Conservation (phyloP, 2,329 filamentous ascomycete species). For the Xylariaceae sp. region DNA sequence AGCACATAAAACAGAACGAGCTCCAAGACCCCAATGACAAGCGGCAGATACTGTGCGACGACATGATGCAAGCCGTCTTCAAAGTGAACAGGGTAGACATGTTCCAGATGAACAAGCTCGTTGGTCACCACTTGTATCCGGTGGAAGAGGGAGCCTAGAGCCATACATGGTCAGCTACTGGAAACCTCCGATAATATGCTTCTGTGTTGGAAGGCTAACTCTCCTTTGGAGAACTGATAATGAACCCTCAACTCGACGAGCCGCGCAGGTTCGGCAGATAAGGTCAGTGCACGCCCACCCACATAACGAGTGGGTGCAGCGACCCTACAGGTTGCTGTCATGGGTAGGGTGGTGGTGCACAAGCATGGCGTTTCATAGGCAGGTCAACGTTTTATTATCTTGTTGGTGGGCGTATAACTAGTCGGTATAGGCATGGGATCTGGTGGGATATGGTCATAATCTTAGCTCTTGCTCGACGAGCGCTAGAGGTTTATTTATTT, state of each 20-base stretch:
- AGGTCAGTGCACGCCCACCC: background rate
- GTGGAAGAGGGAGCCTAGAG: slow-evolving; percentile 57
- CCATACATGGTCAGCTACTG: background rate
- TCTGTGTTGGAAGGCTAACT: background rate
- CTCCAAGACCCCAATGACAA: slow-evolving; percentile 90
- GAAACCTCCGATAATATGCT: background rate
- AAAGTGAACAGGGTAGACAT: slow-evolving; percentile 89
- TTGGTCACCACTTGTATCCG: slow-evolving; percentile 83
- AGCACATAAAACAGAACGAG: slow-evolving; percentile 81
- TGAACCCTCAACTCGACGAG: no score
- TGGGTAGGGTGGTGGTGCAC: slow-evolving; percentile 10
- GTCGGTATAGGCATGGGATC: slow-evolving; percentile 9
- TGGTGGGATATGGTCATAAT: slow-evolving; percentile 1
- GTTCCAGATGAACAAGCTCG: slow-evolving; percentile 99
- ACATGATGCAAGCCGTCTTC: slow-evolving; percentile 86
- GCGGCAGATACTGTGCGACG: slow-evolving; percentile 88
- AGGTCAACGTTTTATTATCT: slow-evolving; percentile 5
- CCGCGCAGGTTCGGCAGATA: no score
- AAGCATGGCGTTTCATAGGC: slow-evolving; percentile 19
- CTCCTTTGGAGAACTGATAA: background rate
- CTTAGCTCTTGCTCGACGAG: slow-evolving; percentile 3
- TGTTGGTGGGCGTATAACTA: slow-evolving; percentile 11
- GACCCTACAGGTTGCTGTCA: slow-evolving; percentile 1
- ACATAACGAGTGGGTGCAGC: background rate
- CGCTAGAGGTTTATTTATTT: background rate